phyloP scores from a whole-genome alignment of 352 stramenopile genomes.

The Phytophthora syringae region DNA sequence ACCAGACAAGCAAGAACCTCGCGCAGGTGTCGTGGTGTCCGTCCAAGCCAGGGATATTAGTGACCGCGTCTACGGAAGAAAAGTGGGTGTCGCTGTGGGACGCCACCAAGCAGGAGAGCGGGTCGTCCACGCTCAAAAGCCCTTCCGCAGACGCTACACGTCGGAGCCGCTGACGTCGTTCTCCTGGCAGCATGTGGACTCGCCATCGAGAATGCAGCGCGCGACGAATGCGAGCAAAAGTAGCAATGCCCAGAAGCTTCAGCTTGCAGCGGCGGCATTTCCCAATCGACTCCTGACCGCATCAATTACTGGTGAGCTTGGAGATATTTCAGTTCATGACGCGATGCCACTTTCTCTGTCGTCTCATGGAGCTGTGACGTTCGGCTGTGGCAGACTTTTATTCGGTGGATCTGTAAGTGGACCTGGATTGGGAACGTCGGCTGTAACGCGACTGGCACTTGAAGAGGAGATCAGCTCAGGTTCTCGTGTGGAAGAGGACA shows the following conservation, averaged over 20 bases:
- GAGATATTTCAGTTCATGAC: slow-evolving; percentile 89
- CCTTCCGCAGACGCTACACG: slow-evolving; percentile 79
- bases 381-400: slow-evolving; percentile 76
- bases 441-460: slow-evolving; percentile 44
- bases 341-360: slow-evolving; percentile 86
- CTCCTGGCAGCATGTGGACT: slow-evolving; percentile 77
- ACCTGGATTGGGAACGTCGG: slow-evolving; percentile 42
- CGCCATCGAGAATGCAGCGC: slow-evolving; percentile 20
- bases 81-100: slow-evolving; percentile 89
- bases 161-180: slow-evolving; percentile 80
- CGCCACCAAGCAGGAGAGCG: slow-evolving; percentile 65
- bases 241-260: slow-evolving; percentile 37
- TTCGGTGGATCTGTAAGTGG: slow-evolving; percentile 55
- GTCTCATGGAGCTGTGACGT: slow-evolving; percentile 68
- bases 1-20: slow-evolving; percentile 76
- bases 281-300: slow-evolving; percentile 83
- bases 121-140: slow-evolving; percentile 65
- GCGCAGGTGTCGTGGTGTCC: slow-evolving; percentile 86
- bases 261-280: slow-evolving; percentile 63
- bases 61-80: slow-evolving; percentile 78
- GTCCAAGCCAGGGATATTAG: slow-evolving; percentile 80
- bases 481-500: slow-evolving; percentile 57
- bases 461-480: slow-evolving; percentile 35
- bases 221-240: slow-evolving; percentile 32
- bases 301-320: slow-evolving; percentile 75